Evolutionary conservation across 805 yeast genomes (phyloP).

Genomic region (Blastobotrys americana): DNA sequence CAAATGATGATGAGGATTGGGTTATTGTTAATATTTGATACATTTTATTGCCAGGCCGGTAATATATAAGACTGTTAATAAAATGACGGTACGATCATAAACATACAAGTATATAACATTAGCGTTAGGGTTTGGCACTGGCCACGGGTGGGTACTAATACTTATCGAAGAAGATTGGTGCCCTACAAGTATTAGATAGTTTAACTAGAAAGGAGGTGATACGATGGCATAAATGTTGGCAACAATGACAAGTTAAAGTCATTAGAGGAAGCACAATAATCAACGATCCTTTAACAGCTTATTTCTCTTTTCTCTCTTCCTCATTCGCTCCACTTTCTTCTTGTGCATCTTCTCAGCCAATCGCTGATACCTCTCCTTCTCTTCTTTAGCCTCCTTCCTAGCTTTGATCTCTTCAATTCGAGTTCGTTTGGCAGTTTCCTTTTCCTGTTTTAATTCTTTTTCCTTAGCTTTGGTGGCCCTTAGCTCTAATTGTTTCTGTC

Average conservation of each 20-base stretch:
- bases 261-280: neutral
- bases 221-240: too few species aligned
- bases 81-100: too few species aligned
- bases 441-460: conserved; percentile 70
- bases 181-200: too few species aligned
- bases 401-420: conserved; percentile 43
- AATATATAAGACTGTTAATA: too few species aligned
- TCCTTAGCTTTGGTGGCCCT: conserved; percentile 61
- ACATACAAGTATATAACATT: too few species aligned
- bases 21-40: too few species aligned
- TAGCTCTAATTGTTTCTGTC: conserved; percentile 58
- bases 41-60: too few species aligned
- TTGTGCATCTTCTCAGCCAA: conserved; percentile 84
- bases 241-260: neutral
- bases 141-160: too few species aligned
- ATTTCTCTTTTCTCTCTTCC: conserved; percentile 90
- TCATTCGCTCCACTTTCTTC: conserved; percentile 83
- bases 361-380: conserved; percentile 77
- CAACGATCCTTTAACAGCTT: conserved; percentile 86
- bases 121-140: too few species aligned
- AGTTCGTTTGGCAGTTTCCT: conserved; percentile 49
- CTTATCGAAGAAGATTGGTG: too few species aligned
- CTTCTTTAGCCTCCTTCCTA: conserved; percentile 74
- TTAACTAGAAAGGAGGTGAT: too few species aligned
- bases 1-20: too few species aligned